Evolutionary conservation across 352 stramenopile species (phyloP).

Genomic region (Globisporangium carolinianum): DNA sequence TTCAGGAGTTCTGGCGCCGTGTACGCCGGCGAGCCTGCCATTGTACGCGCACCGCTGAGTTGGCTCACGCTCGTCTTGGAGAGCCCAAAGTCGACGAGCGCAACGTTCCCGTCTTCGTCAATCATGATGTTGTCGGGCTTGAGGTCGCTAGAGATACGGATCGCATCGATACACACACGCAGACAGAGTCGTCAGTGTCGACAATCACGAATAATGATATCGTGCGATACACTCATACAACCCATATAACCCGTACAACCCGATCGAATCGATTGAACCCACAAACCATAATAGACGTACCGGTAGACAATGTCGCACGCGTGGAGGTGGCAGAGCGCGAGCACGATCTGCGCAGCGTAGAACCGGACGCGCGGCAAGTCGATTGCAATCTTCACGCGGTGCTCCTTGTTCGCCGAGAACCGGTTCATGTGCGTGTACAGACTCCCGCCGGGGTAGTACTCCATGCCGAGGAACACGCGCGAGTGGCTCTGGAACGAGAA

Average conservation of each 20-base stretch:
- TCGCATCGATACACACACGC: too few relatives aligned
- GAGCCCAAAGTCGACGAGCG: slow-evolving; percentile 93
- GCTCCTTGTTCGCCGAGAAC: slow-evolving; percentile 87
- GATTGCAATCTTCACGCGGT: slow-evolving; percentile 81
- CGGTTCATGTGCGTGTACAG: slow-evolving; percentile 91
- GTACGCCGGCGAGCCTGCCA: slow-evolving; percentile 79
- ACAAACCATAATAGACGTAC: slow-evolving; percentile 8
- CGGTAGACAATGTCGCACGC: slow-evolving; percentile 93
- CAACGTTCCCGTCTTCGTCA: slow-evolving; percentile 90
- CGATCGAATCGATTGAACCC: too few relatives aligned
- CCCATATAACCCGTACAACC: too few relatives aligned
- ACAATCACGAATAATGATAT: too few relatives aligned
- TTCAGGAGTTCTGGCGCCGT: slow-evolving; percentile 79
- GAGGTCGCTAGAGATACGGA: slow-evolving; percentile 52
- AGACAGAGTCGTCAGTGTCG: too few relatives aligned
- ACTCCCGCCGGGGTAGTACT: slow-evolving; percentile 79
- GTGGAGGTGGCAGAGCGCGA: slow-evolving; percentile 89
- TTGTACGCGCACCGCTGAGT: slow-evolving; percentile 75
- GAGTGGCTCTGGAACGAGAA: slow-evolving; percentile 84
- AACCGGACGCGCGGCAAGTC: slow-evolving; percentile 79
- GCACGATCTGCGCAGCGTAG: slow-evolving; percentile 89
- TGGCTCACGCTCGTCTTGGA: slow-evolving; percentile 90
- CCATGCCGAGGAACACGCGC: slow-evolving; percentile 78
- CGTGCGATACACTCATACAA: too few relatives aligned
- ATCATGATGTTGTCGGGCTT: slow-evolving; percentile 96